Percentiles rank a stretch among this genome's conserved stretches.
These are phyloP conservation scores for Eustoma russellianum DNA, from an alignment of 257 asterid species.

Conservation along the genomic window DNA sequence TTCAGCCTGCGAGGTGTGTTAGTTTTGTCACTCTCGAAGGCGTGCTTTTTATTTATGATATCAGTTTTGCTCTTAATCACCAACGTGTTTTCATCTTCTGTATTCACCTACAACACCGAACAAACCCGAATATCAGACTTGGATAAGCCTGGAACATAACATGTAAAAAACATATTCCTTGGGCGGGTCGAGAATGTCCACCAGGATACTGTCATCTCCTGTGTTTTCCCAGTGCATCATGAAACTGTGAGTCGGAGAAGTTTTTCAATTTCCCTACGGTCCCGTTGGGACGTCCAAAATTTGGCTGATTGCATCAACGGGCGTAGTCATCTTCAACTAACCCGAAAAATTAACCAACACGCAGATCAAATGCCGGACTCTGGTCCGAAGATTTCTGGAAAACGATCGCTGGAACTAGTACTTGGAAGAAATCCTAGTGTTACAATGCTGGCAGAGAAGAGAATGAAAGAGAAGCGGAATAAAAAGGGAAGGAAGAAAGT, in stretches of 20 bases:
- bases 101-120: conserved; percentile 36
- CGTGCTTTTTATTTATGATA: background rate
- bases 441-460: too few species aligned
- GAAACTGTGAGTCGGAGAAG: conserved; percentile 10
- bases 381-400: background rate
- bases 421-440: too few species aligned
- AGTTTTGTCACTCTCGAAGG: too few species aligned
- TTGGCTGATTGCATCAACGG: conserved; percentile 53
- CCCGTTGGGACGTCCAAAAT: conserved; percentile 47
- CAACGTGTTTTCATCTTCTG: conserved; percentile 59
- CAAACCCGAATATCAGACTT: conserved; percentile 68
- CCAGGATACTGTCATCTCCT: conserved; percentile 26
- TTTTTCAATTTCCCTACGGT: conserved; percentile 41
- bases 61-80: conserved; percentile 58
- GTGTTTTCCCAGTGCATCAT: conserved; percentile 10
- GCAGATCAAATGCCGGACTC: too few species aligned
- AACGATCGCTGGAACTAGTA: too few species aligned
- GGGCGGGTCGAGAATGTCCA: conserved; percentile 58
- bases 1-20: too few species aligned
- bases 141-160: conserved; percentile 77
- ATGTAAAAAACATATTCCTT: conserved; percentile 47
- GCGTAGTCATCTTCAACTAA: conserved; percentile 29
- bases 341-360: background rate
- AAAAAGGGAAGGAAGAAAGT: conserved; percentile 19
- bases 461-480: background rate